These are phyloP conservation scores for Aleurites moluccanus DNA, from an alignment of 441 rosid genomes.

Conservation along the genomic window DNA sequence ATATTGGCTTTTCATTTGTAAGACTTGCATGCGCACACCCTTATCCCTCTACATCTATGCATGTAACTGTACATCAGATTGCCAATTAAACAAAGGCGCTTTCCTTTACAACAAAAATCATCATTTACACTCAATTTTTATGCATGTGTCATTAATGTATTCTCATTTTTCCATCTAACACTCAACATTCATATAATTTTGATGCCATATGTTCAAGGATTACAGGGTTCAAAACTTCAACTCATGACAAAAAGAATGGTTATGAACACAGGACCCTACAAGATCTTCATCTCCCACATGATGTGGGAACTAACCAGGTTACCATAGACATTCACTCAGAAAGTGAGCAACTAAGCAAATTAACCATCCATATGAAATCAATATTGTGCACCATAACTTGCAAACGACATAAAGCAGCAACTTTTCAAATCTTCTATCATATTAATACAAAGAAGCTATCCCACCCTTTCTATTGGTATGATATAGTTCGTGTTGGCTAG, in stretches of 20 bases:
- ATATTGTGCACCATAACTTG: neutral
- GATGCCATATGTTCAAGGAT: constrained; percentile 1
- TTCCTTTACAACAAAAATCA: neutral
- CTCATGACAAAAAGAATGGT: neutral
- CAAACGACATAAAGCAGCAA: neutral
- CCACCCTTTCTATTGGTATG: neutral
- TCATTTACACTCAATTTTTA: neutral
- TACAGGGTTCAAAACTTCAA: neutral
- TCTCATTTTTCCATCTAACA: neutral
- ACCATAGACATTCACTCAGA: too few relatives aligned
- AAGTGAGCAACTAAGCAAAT: neutral
- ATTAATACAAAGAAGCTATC: neutral
- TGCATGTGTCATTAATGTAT: too few relatives aligned
- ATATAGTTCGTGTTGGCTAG: neutral
- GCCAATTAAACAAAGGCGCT: neutral
- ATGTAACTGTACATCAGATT: neutral
- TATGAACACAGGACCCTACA: neutral
- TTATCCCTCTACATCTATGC: neutral
- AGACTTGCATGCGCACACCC: neutral
- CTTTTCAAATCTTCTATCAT: neutral
- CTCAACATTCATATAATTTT: neutral
- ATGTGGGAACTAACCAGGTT: neutral
- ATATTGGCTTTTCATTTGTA: neutral
- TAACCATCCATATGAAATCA: neutral
- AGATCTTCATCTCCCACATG: neutral